Conservation (phyloP, 2,329 filamentous ascomycete genomes). For the Alternaria solani region DNA sequence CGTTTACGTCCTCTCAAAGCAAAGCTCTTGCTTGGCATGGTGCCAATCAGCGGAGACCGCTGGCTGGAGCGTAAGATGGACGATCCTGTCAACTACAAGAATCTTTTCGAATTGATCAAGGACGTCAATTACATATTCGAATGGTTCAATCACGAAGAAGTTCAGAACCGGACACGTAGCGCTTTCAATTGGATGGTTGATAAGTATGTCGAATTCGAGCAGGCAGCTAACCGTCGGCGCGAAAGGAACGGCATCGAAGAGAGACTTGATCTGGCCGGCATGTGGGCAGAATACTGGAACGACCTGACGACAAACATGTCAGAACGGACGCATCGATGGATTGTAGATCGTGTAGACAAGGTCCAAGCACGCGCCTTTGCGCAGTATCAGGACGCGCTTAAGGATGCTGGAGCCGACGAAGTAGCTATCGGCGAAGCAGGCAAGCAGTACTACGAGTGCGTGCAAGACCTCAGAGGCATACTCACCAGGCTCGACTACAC, state of each 20-base stretch:
- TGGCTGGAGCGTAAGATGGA: constrained; percentile 29
- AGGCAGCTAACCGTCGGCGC: constrained; percentile 23
- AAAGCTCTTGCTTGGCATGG: constrained; percentile 27
- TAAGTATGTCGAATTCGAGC: constrained; percentile 21
- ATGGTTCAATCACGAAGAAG: constrained; percentile 15
- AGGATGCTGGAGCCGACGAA: not conserved
- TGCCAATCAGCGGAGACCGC: constrained; percentile 24
- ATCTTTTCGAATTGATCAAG: constrained; percentile 23
- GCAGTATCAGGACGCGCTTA: not conserved
- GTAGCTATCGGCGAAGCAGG: constrained; percentile 12
- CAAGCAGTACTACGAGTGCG: constrained; percentile 28
- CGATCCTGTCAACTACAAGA: constrained; percentile 26
- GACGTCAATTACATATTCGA: constrained; percentile 26
- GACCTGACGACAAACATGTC: constrained; percentile 18
- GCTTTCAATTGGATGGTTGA: constrained; percentile 22
- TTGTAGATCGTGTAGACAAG: constrained; percentile 29
- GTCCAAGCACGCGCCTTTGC: constrained; percentile 10
- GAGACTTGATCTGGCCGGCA: constrained; percentile 23
- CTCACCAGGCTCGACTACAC: constrained; percentile 20
- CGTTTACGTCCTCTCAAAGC: constrained; percentile 20
- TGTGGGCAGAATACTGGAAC: constrained; percentile 31
- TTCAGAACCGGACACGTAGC: constrained; percentile 4
- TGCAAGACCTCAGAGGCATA: constrained; percentile 13
- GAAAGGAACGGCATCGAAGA: constrained; percentile 16
- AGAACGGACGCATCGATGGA: constrained; percentile 24